Conservation (phyloP, 441 rosid genomes). For the Erodium moschatum region DNA sequence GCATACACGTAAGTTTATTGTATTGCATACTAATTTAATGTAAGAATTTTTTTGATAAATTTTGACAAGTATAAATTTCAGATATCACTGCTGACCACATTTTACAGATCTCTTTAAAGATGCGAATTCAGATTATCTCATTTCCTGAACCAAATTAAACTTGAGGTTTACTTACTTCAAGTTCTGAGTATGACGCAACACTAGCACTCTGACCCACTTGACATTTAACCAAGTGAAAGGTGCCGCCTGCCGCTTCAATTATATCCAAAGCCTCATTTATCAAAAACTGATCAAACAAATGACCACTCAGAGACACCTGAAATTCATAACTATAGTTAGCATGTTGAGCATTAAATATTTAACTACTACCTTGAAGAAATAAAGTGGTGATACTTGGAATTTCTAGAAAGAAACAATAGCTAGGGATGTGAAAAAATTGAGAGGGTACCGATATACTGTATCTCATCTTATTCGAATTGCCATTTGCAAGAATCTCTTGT, state of each 20-base stretch:
- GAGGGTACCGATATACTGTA: conserved; percentile 57
- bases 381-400: conserved; percentile 1
- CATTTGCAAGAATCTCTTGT: conserved; percentile 28
- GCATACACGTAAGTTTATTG: neutral
- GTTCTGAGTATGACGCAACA: conserved; percentile 72
- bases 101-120: neutral
- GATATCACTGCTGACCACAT: neutral
- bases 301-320: conserved; percentile 91
- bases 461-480: conserved; percentile 37
- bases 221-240: conserved; percentile 82
- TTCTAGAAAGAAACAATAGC: neutral
- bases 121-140: neutral
- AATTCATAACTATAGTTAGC: conserved; percentile 22
- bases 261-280: conserved; percentile 92
- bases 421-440: conserved; percentile 9
- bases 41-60: neutral
- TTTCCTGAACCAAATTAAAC: conserved; percentile 10
- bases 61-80: neutral
- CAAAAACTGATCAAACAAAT: conserved; percentile 77
- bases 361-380: neutral
- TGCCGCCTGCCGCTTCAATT: conserved; percentile 81
- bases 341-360: conserved; percentile 6
- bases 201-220: conserved; percentile 71
- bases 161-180: conserved; percentile 48
- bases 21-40: neutral